phyloP scores from a whole-genome alignment of 768 basidiomycete species.

The Lactarius hatsudake region DNA sequence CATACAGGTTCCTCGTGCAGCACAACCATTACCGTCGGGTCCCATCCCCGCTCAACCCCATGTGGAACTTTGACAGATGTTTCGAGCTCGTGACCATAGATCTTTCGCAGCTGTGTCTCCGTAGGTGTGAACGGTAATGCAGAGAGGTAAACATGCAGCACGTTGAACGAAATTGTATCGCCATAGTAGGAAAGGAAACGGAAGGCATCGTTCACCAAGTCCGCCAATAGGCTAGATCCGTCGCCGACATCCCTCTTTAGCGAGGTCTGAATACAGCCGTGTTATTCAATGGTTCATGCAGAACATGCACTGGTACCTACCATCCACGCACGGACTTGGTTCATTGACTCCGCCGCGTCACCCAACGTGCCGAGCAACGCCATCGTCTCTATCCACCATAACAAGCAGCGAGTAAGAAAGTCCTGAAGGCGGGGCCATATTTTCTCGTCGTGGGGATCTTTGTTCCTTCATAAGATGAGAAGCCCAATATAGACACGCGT shows the following conservation, averaged over 20 bases:
- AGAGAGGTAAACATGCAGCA: neutral
- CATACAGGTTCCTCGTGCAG: neutral
- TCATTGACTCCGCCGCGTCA: neutral
- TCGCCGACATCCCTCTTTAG: neutral
- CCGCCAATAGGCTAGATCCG: neutral
- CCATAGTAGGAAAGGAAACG: neutral
- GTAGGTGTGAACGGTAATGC: neutral
- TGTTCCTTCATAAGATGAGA: neutral
- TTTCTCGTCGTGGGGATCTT: neutral
- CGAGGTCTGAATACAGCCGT: neutral
- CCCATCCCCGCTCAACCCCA: neutral
- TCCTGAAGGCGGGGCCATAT: neutral
- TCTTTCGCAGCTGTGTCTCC: neutral
- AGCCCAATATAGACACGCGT: neutral
- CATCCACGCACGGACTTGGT: neutral
- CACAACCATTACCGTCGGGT: neutral
- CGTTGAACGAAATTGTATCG: neutral
- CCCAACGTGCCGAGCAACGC: neutral
- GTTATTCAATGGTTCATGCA: neutral
- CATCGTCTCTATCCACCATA: neutral
- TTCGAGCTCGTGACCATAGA: neutral
- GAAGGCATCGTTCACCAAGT: neutral
- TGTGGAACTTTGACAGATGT: neutral
- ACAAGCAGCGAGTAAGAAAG: neutral
- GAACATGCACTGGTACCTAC: neutral